Evolutionary conservation across 1,139 yeast genomes (phyloP).

Genomic region (Arxiozyma bovina): DNA sequence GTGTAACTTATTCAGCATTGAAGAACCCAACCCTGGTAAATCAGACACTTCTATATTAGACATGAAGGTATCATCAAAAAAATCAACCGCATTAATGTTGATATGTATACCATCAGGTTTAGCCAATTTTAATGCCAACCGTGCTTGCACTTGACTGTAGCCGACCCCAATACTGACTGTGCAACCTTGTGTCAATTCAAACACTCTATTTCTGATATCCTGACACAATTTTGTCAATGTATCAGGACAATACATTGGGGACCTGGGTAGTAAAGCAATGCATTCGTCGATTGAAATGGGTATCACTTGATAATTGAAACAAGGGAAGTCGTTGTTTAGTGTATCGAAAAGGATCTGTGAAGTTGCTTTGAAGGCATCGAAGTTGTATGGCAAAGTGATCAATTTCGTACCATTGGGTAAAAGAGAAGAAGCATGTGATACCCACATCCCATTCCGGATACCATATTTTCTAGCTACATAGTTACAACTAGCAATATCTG

Average conservation of each 20-base stretch:
- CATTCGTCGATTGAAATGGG: constrained; percentile 95
- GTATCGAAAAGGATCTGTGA: constrained; percentile 49
- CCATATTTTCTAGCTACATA: constrained; percentile 73
- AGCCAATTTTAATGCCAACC: constrained; percentile 63
- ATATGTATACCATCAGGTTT: constrained; percentile 64
- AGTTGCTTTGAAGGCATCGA: constrained; percentile 56
- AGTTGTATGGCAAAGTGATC: constrained; percentile 59
- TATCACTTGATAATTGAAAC: constrained; percentile 42
- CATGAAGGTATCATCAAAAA: constrained; percentile 33
- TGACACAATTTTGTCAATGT: constrained; percentile 17
- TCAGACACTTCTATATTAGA: constrained; percentile 40
- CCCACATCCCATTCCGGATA: constrained; percentile 86
- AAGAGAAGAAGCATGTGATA: constrained; percentile 47
- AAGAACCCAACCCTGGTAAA: constrained; percentile 81
- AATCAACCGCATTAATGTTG: constrained; percentile 27
- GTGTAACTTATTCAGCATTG: constrained; percentile 40
- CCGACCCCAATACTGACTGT: constrained; percentile 74
- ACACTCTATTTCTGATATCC: constrained; percentile 39
- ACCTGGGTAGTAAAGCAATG: constrained; percentile 43
- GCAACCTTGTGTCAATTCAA: constrained; percentile 44
- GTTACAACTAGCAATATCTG: constrained; percentile 87
- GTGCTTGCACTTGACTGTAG: constrained; percentile 64
- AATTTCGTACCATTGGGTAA: constrained; percentile 49
- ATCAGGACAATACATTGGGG: constrained; percentile 4
- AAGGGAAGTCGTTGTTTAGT: constrained; percentile 19